A percentile compares a stretch with the other conserved stretches of the same genome.
Evolutionary conservation across 306 rosid species (phyloP).

Genomic region (Rosa lucieae): DNA sequence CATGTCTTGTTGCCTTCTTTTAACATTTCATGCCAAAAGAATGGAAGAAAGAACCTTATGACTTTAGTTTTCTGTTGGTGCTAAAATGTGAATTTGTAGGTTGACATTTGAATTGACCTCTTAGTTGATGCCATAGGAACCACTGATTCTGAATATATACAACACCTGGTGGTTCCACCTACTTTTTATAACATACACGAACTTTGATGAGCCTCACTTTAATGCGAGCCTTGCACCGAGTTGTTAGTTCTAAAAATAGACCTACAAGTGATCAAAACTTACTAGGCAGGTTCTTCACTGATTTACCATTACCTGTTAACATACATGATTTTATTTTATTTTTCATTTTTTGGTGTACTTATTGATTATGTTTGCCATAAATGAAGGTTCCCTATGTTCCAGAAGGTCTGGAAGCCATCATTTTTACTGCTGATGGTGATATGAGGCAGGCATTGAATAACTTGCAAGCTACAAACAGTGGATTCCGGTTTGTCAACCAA

Average conservation of each 20-base stretch:
- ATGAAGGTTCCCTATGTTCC: constrained; percentile 95
- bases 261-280: background rate
- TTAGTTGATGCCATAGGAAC: background rate
- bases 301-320: background rate
- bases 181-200: background rate
- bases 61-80: background rate
- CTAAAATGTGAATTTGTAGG: background rate
- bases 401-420: constrained; percentile 97
- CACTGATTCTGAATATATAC: background rate
- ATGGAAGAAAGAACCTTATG: background rate
- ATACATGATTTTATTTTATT: background rate
- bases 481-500: constrained; percentile 95
- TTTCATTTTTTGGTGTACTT: background rate
- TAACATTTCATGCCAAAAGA: background rate
- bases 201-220: background rate
- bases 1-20: background rate
- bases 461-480: constrained; percentile 93
- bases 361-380: constrained; percentile 24
- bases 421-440: constrained; percentile 98
- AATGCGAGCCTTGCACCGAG: background rate
- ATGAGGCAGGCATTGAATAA: constrained; percentile 99
- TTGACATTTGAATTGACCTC: background rate
- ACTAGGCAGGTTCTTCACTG: background rate
- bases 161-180: background rate
- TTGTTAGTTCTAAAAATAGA: background rate